phyloP scores from a whole-genome alignment of 306 rosid genomes.

The Pyrus bretschneideri region DNA sequence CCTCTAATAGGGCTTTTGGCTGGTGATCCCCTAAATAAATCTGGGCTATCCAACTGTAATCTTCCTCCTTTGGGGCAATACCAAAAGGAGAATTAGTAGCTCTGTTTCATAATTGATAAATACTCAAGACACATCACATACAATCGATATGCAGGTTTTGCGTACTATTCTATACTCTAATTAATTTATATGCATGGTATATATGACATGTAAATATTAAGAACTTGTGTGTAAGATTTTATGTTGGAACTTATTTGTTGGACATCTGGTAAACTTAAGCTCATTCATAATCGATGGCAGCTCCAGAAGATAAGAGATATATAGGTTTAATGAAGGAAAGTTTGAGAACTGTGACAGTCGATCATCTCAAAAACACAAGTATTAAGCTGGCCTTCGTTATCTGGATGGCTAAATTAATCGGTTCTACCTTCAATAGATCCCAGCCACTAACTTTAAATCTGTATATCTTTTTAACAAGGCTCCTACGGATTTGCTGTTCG shows the following conservation, averaged over 20 bases:
- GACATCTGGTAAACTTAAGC: too few species aligned
- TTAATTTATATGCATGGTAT: not conserved
- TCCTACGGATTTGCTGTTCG: not conserved
- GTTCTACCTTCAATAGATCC: not conserved
- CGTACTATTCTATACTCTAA: too few species aligned
- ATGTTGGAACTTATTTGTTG: too few species aligned
- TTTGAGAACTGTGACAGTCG: too few species aligned
- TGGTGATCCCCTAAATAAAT: not conserved
- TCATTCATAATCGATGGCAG: too few species aligned
- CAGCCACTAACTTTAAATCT: not conserved
- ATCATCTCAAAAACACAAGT: too few species aligned
- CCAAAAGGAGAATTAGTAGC: not conserved
- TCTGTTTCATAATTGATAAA: not conserved
- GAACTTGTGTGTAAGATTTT: too few species aligned
- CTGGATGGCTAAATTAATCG: not conserved
- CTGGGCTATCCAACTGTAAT: not conserved
- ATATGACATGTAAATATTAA: not conserved
- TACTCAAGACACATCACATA: too few species aligned
- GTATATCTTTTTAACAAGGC: not conserved
- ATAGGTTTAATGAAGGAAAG: not conserved
- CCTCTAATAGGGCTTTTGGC: not conserved
- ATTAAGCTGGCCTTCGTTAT: constrained; percentile 2
- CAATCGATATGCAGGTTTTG: too few species aligned
- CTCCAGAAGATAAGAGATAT: not conserved
- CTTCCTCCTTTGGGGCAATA: not conserved